Base-by-base conservation (phyloP, 306 rosid species). In the Heteromeles arbutifolia region DNA sequence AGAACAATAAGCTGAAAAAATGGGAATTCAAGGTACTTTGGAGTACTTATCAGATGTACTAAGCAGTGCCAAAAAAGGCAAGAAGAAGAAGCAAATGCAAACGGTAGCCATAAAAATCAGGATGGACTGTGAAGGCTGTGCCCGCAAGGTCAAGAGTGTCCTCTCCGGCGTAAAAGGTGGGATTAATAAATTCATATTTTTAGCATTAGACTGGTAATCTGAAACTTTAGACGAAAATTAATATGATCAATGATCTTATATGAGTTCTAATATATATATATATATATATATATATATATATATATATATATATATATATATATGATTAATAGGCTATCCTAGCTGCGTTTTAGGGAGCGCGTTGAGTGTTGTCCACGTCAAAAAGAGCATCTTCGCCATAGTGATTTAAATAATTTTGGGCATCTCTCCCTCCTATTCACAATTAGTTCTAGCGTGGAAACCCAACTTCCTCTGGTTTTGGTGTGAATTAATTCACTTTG, bases 71-170 rank as follows among this genome's bases (percentile, higher is more conserved):
- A 90, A 65, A 39, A 87, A 75, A 77, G 65, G 34, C 28, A 83
- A 83, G 84, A 94, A 87, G 81, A 93, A 76, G 91, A 95, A 95
- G 86, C 98, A 87, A 79, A 89, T 54, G 4, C 97, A 92, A 80
- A 95, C 97, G 0, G 97, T 95, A 1, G 77, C 98, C 26, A 82
- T 95, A 19, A 95, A 95, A 77, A 79, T 95, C 72, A 88, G 97
- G 77, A 95, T 95, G 98, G 98, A 95, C 71, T 95, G 98, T 52
- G 98, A 95, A 73, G 98, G 98, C 1, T 95, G 98, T 67, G 92
- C 85, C 4, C 92, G 97, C 77, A 95, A 95, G 84, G 90, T 92
- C 62, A 90, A 95, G 82, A 87, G 87, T 26, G 95, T 95, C 57
- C 96, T 92, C 75, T 90, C 93, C 26, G 86, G 91, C 10, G 93